A percentile compares a stretch with the other conserved stretches of the same genome.
Evolutionary conservation across 352 stramenopile species (phyloP).

Genomic region (Phytophthora kernoviae): DNA sequence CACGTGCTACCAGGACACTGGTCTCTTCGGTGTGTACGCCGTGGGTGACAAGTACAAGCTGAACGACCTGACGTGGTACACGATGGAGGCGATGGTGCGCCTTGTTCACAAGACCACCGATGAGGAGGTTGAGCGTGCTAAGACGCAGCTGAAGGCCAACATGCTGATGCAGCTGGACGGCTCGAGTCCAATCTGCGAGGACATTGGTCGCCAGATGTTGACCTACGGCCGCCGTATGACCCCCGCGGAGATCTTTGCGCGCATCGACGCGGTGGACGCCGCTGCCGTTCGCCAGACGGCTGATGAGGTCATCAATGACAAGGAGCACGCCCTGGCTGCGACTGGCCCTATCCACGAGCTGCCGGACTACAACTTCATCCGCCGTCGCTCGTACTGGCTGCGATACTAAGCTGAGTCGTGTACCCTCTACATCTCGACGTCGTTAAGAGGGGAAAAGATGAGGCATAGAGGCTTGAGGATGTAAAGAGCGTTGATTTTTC

Average conservation of each 20-base stretch:
- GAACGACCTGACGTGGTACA: slow-evolving; percentile 94
- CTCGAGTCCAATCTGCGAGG: slow-evolving; percentile 98
- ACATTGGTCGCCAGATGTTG: slow-evolving; percentile 99
- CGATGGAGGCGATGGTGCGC: slow-evolving; percentile 94
- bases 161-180: slow-evolving; percentile 99
- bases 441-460: slow-evolving; percentile 35
- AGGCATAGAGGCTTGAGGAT: slow-evolving; percentile 39
- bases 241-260: slow-evolving; percentile 98
- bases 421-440: slow-evolving; percentile 24
- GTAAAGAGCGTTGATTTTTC: slow-evolving; percentile 31
- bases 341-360: slow-evolving; percentile 98
- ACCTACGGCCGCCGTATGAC: slow-evolving; percentile 97
- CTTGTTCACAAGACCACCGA: slow-evolving; percentile 97
- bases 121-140: slow-evolving; percentile 97
- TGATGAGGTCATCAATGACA: slow-evolving; percentile 96
- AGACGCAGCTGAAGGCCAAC: slow-evolving; percentile 99
- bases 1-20: slow-evolving; percentile 99
- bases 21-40: slow-evolving; percentile 99
- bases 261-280: slow-evolving; percentile 98
- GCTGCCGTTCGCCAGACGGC: slow-evolving; percentile 91
- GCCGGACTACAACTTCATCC: slow-evolving; percentile 99
- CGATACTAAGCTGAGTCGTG: slow-evolving; percentile 73
- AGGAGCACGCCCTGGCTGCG: slow-evolving; percentile 98
- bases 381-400: slow-evolving; percentile 98
- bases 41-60: slow-evolving; percentile 95